These are phyloP conservation scores for Alternaria metachromatica DNA, from an alignment of 2,329 filamentous ascomycete species.

Conservation along the genomic window DNA sequence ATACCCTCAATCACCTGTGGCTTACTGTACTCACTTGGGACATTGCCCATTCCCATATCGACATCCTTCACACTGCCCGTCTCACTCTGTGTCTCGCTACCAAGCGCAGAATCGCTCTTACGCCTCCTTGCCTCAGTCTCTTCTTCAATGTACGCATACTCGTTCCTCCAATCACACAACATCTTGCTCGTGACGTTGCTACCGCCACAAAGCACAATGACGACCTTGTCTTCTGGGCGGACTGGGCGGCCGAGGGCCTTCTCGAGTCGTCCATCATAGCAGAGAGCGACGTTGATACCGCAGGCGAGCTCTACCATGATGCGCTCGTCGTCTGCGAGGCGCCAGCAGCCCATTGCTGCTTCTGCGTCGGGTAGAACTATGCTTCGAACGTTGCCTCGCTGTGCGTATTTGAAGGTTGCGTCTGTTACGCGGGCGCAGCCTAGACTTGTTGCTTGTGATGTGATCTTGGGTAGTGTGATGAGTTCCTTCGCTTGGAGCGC, in stretches of 20 bases:
- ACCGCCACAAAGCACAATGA: conserved; percentile 82
- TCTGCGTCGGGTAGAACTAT: conserved; percentile 75
- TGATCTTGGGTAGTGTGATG: conserved; percentile 73
- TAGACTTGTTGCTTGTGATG: conserved; percentile 75
- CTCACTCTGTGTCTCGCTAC: conserved; percentile 22
- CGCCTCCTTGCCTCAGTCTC: conserved; percentile 22
- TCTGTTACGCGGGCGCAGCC: conserved; percentile 75
- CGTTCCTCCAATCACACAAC: conserved; percentile 56
- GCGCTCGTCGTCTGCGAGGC: conserved; percentile 81
- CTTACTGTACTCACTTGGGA: conserved; percentile 24
- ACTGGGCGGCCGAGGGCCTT: conserved; percentile 66
- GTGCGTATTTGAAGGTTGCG: conserved; percentile 70
- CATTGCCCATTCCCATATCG: conserved; percentile 1
- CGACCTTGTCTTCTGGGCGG: conserved; percentile 72
- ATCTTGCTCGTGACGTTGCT: conserved; percentile 60
- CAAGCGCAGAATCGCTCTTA: conserved; percentile 25
- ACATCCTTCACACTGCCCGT: conserved; percentile 17
- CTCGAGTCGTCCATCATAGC: conserved; percentile 69
- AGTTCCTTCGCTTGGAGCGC: conserved; percentile 64
- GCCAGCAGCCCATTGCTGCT: conserved; percentile 77
- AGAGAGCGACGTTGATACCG: conserved; percentile 76
- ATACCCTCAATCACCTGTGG: conserved; percentile 23
- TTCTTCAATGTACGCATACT: conserved; percentile 42
- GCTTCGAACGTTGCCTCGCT: conserved; percentile 61
- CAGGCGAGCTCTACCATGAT: conserved; percentile 85